Evolutionary conservation across 257 asterid genomes (phyloP).

Genomic region (Linaria vulgaris): DNA sequence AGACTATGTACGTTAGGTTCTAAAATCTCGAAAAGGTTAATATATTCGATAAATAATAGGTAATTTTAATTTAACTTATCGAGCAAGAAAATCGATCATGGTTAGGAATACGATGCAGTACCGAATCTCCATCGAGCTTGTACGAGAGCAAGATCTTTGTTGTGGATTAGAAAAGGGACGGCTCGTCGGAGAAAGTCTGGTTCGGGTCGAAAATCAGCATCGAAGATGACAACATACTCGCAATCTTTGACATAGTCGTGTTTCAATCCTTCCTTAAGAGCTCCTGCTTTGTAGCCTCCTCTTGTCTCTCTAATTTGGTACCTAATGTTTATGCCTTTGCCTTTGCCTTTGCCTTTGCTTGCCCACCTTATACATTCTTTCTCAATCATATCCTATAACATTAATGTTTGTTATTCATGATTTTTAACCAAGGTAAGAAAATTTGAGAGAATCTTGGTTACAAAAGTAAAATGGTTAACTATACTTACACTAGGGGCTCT

Average conservation of each 20-base stretch:
- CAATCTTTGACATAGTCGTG: conserved; percentile 50
- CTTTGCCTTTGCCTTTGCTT: conserved; percentile 52
- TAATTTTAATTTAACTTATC: no score
- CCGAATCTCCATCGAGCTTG: conserved; percentile 67
- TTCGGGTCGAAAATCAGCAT: conserved; percentile 59
- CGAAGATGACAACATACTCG: conserved; percentile 58
- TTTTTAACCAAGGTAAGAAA: no score
- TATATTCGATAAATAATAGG: no score
- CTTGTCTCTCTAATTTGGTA: conserved; percentile 53
- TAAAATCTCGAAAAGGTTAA: no score
- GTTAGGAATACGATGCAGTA: conserved; percentile 12
- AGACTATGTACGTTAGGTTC: no score
- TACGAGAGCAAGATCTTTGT: conserved; percentile 48
- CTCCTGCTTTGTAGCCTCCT: conserved; percentile 66
- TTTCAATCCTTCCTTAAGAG: conserved; percentile 54
- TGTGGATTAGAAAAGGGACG: conserved; percentile 48
- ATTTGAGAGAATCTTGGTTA: not conserved
- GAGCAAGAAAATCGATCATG: not conserved
- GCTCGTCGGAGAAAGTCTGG: conserved; percentile 52
- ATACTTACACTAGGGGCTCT: no score
- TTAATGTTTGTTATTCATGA: no score
- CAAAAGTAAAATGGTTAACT: no score
- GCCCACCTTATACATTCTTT: conserved; percentile 58
- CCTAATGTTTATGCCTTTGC: conserved; percentile 43
- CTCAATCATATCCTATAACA: conserved; percentile 54